These are phyloP conservation scores for Neoconidiobolus thromboides DNA, from an alignment of 371 early-diverging fungal species.

Conservation along the genomic window DNA sequence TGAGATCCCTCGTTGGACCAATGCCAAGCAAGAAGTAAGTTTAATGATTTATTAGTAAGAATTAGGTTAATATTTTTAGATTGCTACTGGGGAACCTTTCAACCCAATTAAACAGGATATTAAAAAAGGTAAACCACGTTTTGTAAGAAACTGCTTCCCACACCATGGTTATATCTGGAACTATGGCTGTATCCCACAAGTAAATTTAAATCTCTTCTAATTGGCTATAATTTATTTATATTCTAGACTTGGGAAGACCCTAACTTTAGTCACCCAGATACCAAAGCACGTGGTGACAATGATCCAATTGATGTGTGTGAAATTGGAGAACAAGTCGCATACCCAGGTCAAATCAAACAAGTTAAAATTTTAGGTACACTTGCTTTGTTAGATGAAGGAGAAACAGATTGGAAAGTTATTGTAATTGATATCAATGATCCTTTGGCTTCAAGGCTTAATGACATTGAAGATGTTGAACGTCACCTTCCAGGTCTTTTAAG, in stretches of 20 bases:
- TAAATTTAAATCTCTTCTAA: constrained; percentile 10
- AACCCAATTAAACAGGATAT: constrained; percentile 99
- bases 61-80: constrained; percentile 19
- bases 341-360: constrained; percentile 92
- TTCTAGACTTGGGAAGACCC: constrained; percentile 97
- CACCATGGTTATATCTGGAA: constrained; percentile 99
- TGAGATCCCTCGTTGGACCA: constrained; percentile 99
- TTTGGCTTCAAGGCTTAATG: constrained; percentile 76
- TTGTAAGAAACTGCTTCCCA: constrained; percentile 98
- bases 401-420: constrained; percentile 99
- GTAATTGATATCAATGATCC: constrained; percentile 93
- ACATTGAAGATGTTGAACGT: constrained; percentile 92
- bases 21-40: constrained; percentile 94
- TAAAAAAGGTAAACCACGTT: constrained; percentile 97
- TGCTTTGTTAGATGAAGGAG: constrained; percentile 96
- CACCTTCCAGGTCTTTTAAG: constrained; percentile 88
- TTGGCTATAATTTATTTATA: not conserved
- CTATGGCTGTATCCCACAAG: constrained; percentile 96
- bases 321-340: constrained; percentile 82
- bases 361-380: constrained; percentile 96
- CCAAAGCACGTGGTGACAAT: constrained; percentile 87
- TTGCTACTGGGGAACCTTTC: constrained; percentile 75
- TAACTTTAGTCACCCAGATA: constrained; percentile 57
- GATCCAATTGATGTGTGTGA: constrained; percentile 98
- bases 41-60: not conserved